Evolutionary conservation across 2,329 filamentous ascomycete genomes (phyloP).

Genomic region (Blastomyces percursus): DNA sequence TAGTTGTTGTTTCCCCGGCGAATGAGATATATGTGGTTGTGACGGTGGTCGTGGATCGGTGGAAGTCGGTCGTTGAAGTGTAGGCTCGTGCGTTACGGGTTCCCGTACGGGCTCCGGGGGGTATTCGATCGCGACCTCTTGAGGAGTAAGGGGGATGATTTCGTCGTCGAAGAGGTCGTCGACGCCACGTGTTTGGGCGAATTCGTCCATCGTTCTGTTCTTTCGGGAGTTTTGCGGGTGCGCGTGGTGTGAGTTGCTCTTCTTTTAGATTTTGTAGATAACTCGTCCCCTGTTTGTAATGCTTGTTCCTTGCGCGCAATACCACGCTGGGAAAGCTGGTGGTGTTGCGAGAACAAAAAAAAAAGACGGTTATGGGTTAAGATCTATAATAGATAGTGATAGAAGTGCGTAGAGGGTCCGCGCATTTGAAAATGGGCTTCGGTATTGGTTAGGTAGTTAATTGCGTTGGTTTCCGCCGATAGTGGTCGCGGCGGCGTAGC

Average conservation of each 20-base stretch:
- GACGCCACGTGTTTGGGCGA: constrained; percentile 40
- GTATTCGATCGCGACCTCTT: constrained; percentile 16
- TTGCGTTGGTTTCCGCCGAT: no score
- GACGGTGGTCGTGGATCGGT: constrained; percentile 8
- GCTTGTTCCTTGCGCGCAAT: not conserved
- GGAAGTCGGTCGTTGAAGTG: not conserved
- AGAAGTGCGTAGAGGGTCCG: no score
- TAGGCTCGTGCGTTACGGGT: not conserved
- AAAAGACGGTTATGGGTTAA: no score
- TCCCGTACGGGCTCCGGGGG: constrained; percentile 13
- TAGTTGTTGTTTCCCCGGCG: constrained; percentile 16
- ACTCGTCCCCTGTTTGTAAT: not conserved
- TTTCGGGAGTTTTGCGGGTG: not conserved
- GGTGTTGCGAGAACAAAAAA: no score
- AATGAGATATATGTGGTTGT: constrained; percentile 14
- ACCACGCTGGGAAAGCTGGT: not conserved
- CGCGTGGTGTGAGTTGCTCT: not conserved
- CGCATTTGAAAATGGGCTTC: no score
- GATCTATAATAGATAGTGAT: no score
- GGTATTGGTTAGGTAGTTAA: no score
- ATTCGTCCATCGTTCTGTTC: constrained; percentile 30
- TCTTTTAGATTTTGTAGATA: not conserved
- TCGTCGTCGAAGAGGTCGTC: constrained; percentile 43
- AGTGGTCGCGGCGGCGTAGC: no score
- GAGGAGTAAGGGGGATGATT: constrained; percentile 35